Base-by-base conservation (phyloP, 2,329 filamentous ascomycete genomes). In the Fusarium concolor region DNA sequence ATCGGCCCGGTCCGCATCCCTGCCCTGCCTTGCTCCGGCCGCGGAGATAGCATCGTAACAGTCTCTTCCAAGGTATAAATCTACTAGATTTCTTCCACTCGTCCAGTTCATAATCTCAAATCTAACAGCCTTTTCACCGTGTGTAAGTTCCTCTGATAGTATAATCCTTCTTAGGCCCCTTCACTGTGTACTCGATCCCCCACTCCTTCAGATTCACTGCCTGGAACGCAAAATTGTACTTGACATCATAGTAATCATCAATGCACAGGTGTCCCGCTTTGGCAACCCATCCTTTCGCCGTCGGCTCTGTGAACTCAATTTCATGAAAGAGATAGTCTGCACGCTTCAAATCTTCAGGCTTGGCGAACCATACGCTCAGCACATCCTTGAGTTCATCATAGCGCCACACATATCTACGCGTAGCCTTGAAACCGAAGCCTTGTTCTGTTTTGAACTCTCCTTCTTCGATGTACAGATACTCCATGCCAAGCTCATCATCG, bases 261-360 rank as follows among this genome's bases (percentile, higher is more conserved):
- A 89, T 84, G 74, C 92, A 94, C 20, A 92, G 79, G 76, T 94
- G 91, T 14, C 87, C 86, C 0, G 90, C 88, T 68, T 84, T 88
- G 0, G 90, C 91, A 41, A 80, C 78, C 88, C 90, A 92, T 1
- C 85, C 85, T 54, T 79, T 79, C 1, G 76, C 71, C 0, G 76
- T 66, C 17, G 75, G 62, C 5, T 71, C 65, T 22, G 80, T 60
- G 68, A 94, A 92, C 58, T 90, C 85, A n/a, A 94, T 80, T 65
- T 89, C 85, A 71, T 94, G 91, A 76, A 94, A 95, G 20, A 94
- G 80, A 66, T 93, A 91, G 74, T 93, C 91, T 0, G 89, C 89
- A 15, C 84, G 83, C 55, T 82, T 81, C 17, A 83, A 78, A 67
- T 92, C 89, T 17, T 90, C 86, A 2, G 85, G 82, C 66, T 89